Evolutionary conservation across 2,329 filamentous ascomycete species (phyloP), one percentile per base, ranked within the genome.

Genomic region (Colletotrichum plurivorum): DNA sequence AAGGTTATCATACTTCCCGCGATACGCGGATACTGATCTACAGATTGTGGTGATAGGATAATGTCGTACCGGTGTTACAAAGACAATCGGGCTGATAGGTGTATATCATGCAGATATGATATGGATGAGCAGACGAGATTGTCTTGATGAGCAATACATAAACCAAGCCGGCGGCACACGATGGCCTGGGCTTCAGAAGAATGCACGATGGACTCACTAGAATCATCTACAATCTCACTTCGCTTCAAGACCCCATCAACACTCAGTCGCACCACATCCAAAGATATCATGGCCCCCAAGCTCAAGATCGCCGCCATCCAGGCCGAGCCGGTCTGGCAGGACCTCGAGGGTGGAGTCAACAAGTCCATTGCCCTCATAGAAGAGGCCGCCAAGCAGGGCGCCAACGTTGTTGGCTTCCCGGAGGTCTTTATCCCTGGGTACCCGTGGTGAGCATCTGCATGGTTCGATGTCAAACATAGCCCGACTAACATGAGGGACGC

Each of bases 341-440:
- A 76, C 51, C 73, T 76, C 12, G 67, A 76, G 41, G 75, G 74
- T 1, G 73, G 80, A 71, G 77, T 85, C 66, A 73, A 81, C 73
- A 78, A 81, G 66, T 76, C 77, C 41, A 79, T 80, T 22, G 18
- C 66, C 2, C 70, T 79, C 3, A 81, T 81, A 27, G 72, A 76
- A 43, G 70, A 80, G 46, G 78, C 77, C 4, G 74, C 70, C 3
- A 70, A 69, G 22, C 71, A 78, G 2, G 78, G 78, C 3, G 75
- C 75, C n/a, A 74, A 80, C 15, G 75, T 81, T 0, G 63, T 81
- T 12, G 78, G 76, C 2, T 87, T 85, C 53, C 83, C 84, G 2
- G 83, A 86, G 63, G 78, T 81, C 10, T 85, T 81, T 75, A 80
- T 84, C 12, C 77, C 81, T 4, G 82, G 83, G 1, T 84, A 85